Conservation (phyloP, 2,329 filamentous ascomycete genomes). For the Cordyceps cicadae region DNA sequence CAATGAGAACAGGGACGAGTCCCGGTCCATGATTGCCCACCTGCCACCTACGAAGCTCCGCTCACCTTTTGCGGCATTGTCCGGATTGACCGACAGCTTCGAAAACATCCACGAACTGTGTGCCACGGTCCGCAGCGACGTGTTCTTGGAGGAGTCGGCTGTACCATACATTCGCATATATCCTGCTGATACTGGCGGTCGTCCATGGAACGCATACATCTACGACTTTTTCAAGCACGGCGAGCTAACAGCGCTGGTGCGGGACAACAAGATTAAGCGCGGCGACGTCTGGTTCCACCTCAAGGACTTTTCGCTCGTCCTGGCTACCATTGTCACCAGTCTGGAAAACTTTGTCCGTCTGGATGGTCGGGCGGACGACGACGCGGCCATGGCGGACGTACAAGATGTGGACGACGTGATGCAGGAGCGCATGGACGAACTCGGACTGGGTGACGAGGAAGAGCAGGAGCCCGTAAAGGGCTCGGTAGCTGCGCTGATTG, state of each 20-base stretch:
- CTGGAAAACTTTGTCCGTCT: conserved; percentile 46
- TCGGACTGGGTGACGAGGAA: too few species aligned
- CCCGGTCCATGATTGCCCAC: conserved; percentile 14
- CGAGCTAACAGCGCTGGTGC: conserved; percentile 32
- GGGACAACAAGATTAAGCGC: conserved; percentile 56
- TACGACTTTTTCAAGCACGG: conserved; percentile 74
- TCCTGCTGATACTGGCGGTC: conserved; percentile 40
- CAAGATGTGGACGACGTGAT: conserved; percentile 33
- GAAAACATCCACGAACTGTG: conserved; percentile 59
- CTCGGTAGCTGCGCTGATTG: not conserved
- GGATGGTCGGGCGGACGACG: conserved; percentile 27
- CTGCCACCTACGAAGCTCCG: conserved; percentile 40
- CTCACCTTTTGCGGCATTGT: conserved; percentile 64
- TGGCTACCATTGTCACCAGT: conserved; percentile 64
- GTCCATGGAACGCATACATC: conserved; percentile 57
- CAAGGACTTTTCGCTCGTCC: conserved; percentile 32
- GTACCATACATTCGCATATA: conserved; percentile 60
- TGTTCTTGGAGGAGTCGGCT: conserved; percentile 67
- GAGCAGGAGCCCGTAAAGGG: not conserved
- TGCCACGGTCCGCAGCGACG: conserved; percentile 52
- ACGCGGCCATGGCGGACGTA: conserved; percentile 32
- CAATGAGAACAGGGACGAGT: conserved; percentile 15
- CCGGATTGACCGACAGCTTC: conserved; percentile 58
- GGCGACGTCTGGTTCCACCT: conserved; percentile 64
- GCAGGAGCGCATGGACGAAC: conserved; percentile 25